Evolutionary conservation across 2,329 filamentous ascomycete species (phyloP).

Genomic region (Fusarium lyarnte): DNA sequence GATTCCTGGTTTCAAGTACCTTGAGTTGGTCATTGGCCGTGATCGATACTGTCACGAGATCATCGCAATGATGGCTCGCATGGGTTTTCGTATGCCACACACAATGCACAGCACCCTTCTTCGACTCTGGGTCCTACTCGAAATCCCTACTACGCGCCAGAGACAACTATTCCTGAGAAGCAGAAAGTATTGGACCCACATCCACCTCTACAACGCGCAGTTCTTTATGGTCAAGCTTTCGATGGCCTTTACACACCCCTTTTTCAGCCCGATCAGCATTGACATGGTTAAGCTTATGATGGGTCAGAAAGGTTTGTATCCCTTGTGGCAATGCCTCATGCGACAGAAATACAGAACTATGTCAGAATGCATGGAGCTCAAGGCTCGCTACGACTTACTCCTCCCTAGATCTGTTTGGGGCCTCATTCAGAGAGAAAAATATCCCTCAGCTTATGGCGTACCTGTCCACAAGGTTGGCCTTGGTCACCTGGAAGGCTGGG

Average conservation of each 20-base stretch:
- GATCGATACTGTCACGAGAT: conserved; percentile 69
- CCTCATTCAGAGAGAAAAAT: conserved; percentile 28
- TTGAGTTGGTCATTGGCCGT: conserved; percentile 71
- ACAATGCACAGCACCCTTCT: conserved; percentile 60
- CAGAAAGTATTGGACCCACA: conserved; percentile 62
- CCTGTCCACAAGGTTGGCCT: conserved; percentile 61
- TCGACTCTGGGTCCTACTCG: conserved; percentile 80
- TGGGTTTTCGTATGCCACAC: conserved; percentile 65
- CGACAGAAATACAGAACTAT: conserved; percentile 60
- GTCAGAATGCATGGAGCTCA: conserved; percentile 64
- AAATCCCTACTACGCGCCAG: conserved; percentile 65
- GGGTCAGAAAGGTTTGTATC: conserved; percentile 64
- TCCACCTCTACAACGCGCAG: conserved; percentile 69
- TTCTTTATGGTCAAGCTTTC: conserved; percentile 77
- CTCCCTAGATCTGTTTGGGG: conserved; percentile 48
- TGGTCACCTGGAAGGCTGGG: conserved; percentile 67
- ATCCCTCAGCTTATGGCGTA: conserved; percentile 59
- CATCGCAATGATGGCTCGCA: conserved; percentile 65
- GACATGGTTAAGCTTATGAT: conserved; percentile 67
- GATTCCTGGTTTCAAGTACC: conserved; percentile 73
- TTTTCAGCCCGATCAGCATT: conserved; percentile 60
- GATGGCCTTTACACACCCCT: conserved; percentile 73
- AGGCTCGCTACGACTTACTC: conserved; percentile 65
- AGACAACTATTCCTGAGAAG: conserved; percentile 66
- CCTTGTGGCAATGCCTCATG: conserved; percentile 69